Conservation (phyloP, 1,284 basidiomycete species). For the Malassezia restricta region DNA sequence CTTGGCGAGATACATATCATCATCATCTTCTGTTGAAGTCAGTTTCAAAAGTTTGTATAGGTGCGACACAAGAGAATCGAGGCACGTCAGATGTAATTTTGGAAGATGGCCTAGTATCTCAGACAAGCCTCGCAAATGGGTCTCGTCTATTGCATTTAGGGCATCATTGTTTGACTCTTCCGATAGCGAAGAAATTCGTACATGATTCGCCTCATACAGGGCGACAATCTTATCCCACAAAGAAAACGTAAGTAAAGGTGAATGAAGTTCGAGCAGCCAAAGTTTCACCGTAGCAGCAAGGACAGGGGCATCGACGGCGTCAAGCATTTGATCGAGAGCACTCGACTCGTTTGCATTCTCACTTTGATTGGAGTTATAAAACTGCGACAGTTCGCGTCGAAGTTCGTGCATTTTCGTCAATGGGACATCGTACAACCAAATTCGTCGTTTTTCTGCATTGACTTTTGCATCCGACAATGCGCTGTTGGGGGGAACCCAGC, state of each 20-base stretch:
- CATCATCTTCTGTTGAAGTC: conserved; percentile 53
- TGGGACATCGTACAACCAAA: conserved; percentile 71
- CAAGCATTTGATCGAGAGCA: conserved; percentile 9
- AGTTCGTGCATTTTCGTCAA: conserved; percentile 67
- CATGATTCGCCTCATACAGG: conserved; percentile 32
- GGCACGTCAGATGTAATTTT: conserved; percentile 65
- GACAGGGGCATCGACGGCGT: conserved; percentile 54
- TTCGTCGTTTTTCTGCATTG: conserved; percentile 63
- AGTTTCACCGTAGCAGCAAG: conserved; percentile 71
- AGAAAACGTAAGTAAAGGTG: conserved; percentile 26
- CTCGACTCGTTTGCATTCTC: conserved; percentile 16
- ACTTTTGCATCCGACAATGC: not conserved
- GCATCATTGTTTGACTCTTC: not conserved
- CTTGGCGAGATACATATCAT: conserved; percentile 70
- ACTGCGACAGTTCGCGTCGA: conserved; percentile 61
- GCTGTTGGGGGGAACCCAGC: conserved; percentile 21
- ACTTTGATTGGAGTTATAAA: conserved; percentile 10
- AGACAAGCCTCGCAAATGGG: conserved; percentile 62
- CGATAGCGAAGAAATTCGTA: conserved; percentile 17
- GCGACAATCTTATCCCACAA: conserved; percentile 37
- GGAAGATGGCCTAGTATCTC: conserved; percentile 62
- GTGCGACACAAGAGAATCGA: conserved; percentile 69
- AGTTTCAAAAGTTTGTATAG: conserved; percentile 60
- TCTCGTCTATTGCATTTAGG: not conserved
- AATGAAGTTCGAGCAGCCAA: conserved; percentile 50